Base-by-base conservation (phyloP, 1,284 basidiomycete species). In the Rhodotorula glutinis region DNA sequence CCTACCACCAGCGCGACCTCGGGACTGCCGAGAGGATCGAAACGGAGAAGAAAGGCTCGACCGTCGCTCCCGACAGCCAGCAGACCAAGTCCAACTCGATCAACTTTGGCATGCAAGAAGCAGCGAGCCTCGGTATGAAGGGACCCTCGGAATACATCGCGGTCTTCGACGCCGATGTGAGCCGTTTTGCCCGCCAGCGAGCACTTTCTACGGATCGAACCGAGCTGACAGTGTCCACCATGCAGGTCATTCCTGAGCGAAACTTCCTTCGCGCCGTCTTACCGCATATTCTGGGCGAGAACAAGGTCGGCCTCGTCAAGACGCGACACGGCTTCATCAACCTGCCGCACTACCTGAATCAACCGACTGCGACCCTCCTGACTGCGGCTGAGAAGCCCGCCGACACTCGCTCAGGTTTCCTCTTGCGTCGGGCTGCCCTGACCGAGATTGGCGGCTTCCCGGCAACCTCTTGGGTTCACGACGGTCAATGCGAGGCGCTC, bases 361-460 rank as follows among this genome's bases (percentile, higher is more conserved):
- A 71, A 27, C 59, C 70, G 5, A 69, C 71, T 17, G 62, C 68
- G 33, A 75, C 75, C 14, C 69, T 76, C 58, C 64, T 74, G 38
- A 67, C 66, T 25, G 69, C 68, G 8, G 61, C 72, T 43, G 74
- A 76, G 59, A 70, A 73, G 16, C 63, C 60, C 2, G 60, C 65
- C 53, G 75, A 73, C 55, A 68, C 69, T 25, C 69, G 75, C 25
- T 74, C 74, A 4, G 75, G 75, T 29, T 75, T 75, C 65, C 65
- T 75, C 56, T 61, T 75, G 11, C 74, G 75, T 38, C 74, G 75
- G 33, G 57, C 63, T 14, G 75, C 75, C 9, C 41, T 76, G 2
- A 68, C 65, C 54, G 72, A 74, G 29, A 75, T 76, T 60, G 75
- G 75, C 23, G 75, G 75, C 11, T 76, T 76, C 59, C 75, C 75